Percentiles rank a stretch among this genome's conserved stretches.
Evolutionary conservation across 2,329 filamentous ascomycete genomes (phyloP).

Genomic region (Epichloe coenophiala): DNA sequence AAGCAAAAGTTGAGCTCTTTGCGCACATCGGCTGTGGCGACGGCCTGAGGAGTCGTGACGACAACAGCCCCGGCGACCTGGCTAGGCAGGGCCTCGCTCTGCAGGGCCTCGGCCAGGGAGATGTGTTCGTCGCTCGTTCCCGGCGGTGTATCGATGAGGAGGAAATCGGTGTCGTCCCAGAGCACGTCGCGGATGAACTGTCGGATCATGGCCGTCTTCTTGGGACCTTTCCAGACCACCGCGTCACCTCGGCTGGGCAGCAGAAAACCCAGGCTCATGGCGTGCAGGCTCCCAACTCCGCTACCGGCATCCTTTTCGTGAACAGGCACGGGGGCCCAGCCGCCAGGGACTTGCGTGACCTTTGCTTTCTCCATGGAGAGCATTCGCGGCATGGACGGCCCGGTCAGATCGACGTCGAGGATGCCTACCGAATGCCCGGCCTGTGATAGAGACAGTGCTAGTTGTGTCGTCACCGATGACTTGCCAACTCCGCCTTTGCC

Average conservation of each 20-base stretch:
- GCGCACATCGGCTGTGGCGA: conserved; percentile 83
- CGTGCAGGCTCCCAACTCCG: conserved; percentile 52
- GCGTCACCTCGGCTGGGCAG: conserved; percentile 73
- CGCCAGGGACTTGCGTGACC: conserved; percentile 79
- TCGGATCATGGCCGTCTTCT: conserved; percentile 97
- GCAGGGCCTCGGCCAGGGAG: conserved; percentile 74
- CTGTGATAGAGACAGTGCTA: conserved; percentile 77
- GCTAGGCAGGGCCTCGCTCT: conserved; percentile 46
- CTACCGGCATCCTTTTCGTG: conserved; percentile 44
- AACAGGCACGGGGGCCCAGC: conserved; percentile 77
- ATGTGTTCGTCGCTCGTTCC: conserved; percentile 97
- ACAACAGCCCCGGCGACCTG: conserved; percentile 81
- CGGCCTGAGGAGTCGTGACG: conserved; percentile 90
- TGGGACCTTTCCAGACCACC: conserved; percentile 93
- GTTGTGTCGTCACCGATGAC: conserved; percentile 92
- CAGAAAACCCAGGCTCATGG: conserved; percentile 90
- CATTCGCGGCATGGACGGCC: conserved; percentile 90
- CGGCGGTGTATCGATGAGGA: conserved; percentile 90
- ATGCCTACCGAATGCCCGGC: conserved; percentile 84
- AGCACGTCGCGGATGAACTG: conserved; percentile 88
- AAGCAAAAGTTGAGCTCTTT: conserved; percentile 90
- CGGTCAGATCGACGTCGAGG: conserved; percentile 90
- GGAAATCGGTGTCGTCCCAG: conserved; percentile 79
- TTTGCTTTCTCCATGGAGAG: conserved; percentile 81
- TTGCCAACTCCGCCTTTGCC: conserved; percentile 98